Conservation (phyloP, 208 protist genomes). For the Leishmania martiniquensis region DNA sequence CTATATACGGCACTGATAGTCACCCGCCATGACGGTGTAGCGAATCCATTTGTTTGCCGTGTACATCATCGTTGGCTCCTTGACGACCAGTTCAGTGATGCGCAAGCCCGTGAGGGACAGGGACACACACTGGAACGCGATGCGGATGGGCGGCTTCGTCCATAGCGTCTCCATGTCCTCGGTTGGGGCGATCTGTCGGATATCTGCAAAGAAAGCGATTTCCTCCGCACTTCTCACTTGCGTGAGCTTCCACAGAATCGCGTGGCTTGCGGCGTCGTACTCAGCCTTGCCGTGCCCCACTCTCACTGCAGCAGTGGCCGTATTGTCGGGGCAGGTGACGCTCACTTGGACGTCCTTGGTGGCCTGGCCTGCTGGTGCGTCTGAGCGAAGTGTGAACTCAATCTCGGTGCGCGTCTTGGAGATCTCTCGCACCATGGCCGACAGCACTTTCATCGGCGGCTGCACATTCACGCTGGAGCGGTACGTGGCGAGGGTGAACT, state of each 20-base stretch:
- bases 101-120: slow-evolving; percentile 97
- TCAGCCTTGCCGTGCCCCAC: slow-evolving; percentile 88
- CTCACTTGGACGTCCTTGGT: slow-evolving; percentile 73
- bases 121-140: slow-evolving; percentile 95
- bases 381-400: slow-evolving; percentile 77
- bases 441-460: slow-evolving; percentile 93
- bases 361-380: slow-evolving; percentile 36
- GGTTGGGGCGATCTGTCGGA: slow-evolving; percentile 90
- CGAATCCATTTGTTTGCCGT: slow-evolving; percentile 98
- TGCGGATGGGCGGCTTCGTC: slow-evolving; percentile 95
- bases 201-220: slow-evolving; percentile 87
- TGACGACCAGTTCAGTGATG: slow-evolving; percentile 95
- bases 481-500: slow-evolving; percentile 98
- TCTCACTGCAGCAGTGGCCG: slow-evolving; percentile 83
- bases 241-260: slow-evolving; percentile 93
- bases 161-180: slow-evolving; percentile 78
- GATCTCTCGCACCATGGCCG: slow-evolving; percentile 92
- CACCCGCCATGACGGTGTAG: slow-evolving; percentile 97
- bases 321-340: slow-evolving; percentile 95
- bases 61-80: slow-evolving; percentile 82
- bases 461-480: slow-evolving; percentile 94
- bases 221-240: slow-evolving; percentile 82
- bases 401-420: slow-evolving; percentile 93
- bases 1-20: slow-evolving; percentile 96
- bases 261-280: slow-evolving; percentile 89